Base-by-base conservation (phyloP, 495 filamentous ascomycete species). In the Penicillium bovifimosum region DNA sequence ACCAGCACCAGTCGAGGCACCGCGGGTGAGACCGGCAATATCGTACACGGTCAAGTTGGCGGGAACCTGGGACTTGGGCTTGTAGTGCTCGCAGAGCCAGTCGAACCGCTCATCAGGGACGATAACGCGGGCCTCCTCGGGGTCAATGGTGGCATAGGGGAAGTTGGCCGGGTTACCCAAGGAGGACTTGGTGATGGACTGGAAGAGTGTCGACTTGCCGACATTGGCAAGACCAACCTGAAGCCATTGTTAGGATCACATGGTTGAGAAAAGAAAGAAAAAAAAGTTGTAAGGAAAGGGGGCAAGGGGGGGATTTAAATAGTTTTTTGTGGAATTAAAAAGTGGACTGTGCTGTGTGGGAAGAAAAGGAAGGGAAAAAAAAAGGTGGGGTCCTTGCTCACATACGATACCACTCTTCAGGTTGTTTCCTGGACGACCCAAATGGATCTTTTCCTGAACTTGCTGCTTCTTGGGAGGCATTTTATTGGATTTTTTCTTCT, bases 101-200 rank as follows among this genome's bases (percentile, higher is more conserved):
- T 96, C 90, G 69, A 86, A 99, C 33, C 95, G 87, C 57, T 85
- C 90, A 75, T 99, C 95, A 47, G 95, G 95, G 20, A 99, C 95
- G 56, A 99, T 85, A 72, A 99, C 95, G 56, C 91, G 89, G 46
- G 95, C 91, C 75, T 99, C 95, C 76, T 99, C 95, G 17, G 95
- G 95, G 61, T 97, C 90, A 68, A 99, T 97, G 60, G 95, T 99
- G 59, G 95, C 95, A 76, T 92, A 99, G 16, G 95, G 95, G 69
- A 96, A 99, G 79, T 99, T 99, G 72, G 93, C 95, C 58, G 95
- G 95, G 77, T 99, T 99, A 75, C 95, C 95, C 61, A 99, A 82
- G 56, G 83, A 85, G 72, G 87, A 96, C 79, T 96, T 96, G 56
- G 95, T 99, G 77, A 99, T 96, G 58, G 95, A 91, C 76, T 99